phyloP scores from a whole-genome alignment of 2,329 filamentous ascomycete genomes.

The Purpureocillium lavendulum region DNA sequence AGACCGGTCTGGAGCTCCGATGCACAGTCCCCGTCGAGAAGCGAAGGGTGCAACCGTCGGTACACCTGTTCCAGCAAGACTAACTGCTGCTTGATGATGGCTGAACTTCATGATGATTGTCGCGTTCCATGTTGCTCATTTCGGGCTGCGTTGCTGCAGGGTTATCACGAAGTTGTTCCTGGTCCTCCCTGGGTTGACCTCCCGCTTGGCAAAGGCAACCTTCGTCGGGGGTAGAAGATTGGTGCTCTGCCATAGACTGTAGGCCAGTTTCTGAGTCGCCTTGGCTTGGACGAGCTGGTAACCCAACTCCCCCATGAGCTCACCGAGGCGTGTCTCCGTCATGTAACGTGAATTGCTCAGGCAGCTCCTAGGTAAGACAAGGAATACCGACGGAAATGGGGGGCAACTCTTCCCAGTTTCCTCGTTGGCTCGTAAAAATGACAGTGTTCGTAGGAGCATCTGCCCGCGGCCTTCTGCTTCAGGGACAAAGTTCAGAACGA shows the following conservation, averaged over 20 bases:
- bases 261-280: constrained; percentile 73
- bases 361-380: constrained; percentile 85
- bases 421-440: constrained; percentile 49
- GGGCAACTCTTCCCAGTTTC: constrained; percentile 10
- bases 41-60: too few relatives aligned
- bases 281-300: constrained; percentile 61
- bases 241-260: constrained; percentile 70
- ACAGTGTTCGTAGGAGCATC: constrained; percentile 72
- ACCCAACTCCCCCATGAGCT: constrained; percentile 71
- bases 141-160: constrained; percentile 27
- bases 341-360: constrained; percentile 87
- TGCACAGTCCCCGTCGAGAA: too few relatives aligned
- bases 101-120: too few relatives aligned
- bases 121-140: neutral
- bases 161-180: constrained; percentile 91
- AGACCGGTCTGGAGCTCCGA: too few relatives aligned
- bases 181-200: constrained; percentile 63
- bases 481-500: constrained; percentile 92
- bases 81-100: too few relatives aligned
- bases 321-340: constrained; percentile 57
- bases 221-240: constrained; percentile 8
- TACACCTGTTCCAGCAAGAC: too few relatives aligned
- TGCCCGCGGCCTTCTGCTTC: constrained; percentile 65
- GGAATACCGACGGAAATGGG: constrained; percentile 64
- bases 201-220: constrained; percentile 48